Evolutionary conservation across 2,329 filamentous ascomycete genomes (phyloP).

Genomic region (Arthrobotrys musiformis): DNA sequence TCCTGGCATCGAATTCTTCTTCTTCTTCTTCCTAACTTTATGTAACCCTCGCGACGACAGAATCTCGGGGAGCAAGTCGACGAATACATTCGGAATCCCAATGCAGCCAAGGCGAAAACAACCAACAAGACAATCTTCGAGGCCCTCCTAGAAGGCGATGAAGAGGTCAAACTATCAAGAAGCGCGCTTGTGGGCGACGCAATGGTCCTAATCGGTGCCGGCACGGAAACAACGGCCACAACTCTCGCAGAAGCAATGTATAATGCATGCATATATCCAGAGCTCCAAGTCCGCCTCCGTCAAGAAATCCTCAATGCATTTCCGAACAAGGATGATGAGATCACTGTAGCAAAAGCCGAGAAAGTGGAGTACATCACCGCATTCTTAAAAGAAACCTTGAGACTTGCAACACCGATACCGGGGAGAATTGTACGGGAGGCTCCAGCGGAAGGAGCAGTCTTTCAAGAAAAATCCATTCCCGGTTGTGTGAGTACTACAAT

Average conservation of each 20-base stretch:
- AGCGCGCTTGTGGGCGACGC: conserved; percentile 7
- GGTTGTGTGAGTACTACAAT: conserved; percentile 11
- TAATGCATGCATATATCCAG: neutral
- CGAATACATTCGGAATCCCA: neutral
- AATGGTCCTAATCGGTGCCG: neutral
- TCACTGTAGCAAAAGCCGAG: conserved; percentile 13
- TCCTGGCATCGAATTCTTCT: too few species aligned
- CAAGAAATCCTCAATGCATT: conserved; percentile 23
- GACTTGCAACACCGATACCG: neutral
- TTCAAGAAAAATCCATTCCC: neutral
- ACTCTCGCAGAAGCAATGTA: conserved; percentile 11
- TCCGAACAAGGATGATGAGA: neutral
- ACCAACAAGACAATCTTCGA: conserved; percentile 21
- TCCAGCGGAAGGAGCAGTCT: neutral
- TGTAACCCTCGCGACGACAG: too few species aligned
- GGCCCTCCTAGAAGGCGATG: conserved; percentile 8
- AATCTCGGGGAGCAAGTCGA: conserved; percentile 1
- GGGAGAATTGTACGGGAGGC: neutral
- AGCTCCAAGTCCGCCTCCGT: conserved; percentile 15
- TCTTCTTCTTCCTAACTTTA: too few species aligned
- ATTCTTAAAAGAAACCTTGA: conserved; percentile 9
- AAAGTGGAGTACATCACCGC: conserved; percentile 20
- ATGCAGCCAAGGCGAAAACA: neutral
- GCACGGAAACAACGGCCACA: neutral
- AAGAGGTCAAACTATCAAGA: neutral